A percentile compares a stretch with the other conserved stretches of the same genome.
Conservation (phyloP, 768 basidiomycete species). For the Trametes maxima region DNA sequence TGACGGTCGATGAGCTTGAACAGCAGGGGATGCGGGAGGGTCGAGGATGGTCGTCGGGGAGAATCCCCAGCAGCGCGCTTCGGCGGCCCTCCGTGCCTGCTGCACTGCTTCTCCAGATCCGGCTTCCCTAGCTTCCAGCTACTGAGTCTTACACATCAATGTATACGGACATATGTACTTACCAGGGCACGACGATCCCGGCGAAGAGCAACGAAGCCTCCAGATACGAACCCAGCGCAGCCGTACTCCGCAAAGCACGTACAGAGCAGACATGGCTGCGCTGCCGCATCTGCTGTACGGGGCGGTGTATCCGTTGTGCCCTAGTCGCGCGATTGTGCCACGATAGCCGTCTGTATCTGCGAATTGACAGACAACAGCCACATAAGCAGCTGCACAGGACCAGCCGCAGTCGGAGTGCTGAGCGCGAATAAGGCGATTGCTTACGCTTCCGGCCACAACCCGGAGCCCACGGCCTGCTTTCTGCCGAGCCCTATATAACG, state of each 20-base stretch:
- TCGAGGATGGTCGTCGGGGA: constrained; percentile 11
- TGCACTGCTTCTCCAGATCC: background rate
- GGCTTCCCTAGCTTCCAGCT: background rate
- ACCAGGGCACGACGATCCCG: background rate
- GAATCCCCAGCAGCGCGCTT: constrained; percentile 3
- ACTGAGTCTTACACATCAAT: no score
- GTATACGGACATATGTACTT: background rate
- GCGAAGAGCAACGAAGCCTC: constrained; percentile 1
- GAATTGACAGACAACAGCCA: constrained; percentile 3
- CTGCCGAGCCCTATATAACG: constrained; percentile 21
- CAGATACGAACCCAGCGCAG: background rate
- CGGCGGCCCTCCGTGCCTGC: background rate
- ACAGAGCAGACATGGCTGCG: background rate
- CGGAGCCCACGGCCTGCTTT: constrained; percentile 17
- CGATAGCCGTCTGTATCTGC: background rate
- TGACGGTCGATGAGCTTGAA: background rate
- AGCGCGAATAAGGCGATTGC: constrained; percentile 9
- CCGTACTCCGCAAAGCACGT: background rate
- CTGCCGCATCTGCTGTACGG: background rate
- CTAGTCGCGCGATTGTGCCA: background rate
- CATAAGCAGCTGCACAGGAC: constrained; percentile 10
- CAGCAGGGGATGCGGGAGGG: background rate
- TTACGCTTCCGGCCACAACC: constrained; percentile 8
- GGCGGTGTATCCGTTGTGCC: background rate
- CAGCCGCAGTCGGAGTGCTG: constrained; percentile 3